Evolutionary conservation across 192 early-diverging fungal genomes (phyloP).

Genomic region (Dissophora globulifera): DNA sequence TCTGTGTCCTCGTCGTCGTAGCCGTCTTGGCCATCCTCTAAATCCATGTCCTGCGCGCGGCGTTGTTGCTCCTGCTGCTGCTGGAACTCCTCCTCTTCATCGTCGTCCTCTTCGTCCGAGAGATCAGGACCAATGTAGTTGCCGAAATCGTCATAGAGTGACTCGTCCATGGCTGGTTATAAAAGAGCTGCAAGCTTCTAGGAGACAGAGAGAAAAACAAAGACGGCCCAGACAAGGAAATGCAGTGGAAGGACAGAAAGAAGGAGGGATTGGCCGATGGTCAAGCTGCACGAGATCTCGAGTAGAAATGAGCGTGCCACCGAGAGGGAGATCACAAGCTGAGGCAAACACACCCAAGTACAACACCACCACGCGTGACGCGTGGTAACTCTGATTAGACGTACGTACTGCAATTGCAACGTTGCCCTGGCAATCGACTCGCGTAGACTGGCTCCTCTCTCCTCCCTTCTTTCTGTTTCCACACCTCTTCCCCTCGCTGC

Average conservation of each 20-base stretch:
- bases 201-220: too few species aligned
- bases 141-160: conserved; percentile 92
- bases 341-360: not conserved
- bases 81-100: conserved; percentile 56
- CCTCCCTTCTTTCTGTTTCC: not conserved
- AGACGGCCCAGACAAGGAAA: too few species aligned
- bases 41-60: conserved; percentile 61
- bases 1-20: conserved; percentile 53
- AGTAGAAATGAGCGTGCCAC: too few species aligned
- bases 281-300: too few species aligned
- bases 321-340: too few species aligned
- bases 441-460: too few species aligned
- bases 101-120: conserved; percentile 71
- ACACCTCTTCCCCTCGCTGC: not conserved
- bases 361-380: not conserved
- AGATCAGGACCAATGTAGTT: conserved; percentile 99
- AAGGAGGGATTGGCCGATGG: too few species aligned
- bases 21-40: too few species aligned
- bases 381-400: not conserved
- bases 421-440: too few species aligned
- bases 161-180: conserved; percentile 74
- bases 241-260: too few species aligned
- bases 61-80: conserved; percentile 39
- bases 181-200: not conserved
- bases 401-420: too few species aligned